Evolutionary conservation across 169 alveolate species (phyloP).

Genomic region (Eimeria zaria): DNA sequence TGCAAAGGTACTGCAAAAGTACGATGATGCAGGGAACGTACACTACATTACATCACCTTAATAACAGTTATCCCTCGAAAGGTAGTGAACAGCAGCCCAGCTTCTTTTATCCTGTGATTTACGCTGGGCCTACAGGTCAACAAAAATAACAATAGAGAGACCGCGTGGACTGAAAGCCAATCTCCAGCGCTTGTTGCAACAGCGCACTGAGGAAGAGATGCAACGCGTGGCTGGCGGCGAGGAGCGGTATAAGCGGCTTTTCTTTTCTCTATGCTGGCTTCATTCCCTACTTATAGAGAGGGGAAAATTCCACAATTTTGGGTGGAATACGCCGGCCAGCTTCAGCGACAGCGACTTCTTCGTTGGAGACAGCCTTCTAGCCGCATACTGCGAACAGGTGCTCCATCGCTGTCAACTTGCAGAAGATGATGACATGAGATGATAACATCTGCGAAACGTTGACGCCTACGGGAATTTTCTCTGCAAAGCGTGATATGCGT

Average conservation of each 20-base stretch:
- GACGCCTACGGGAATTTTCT: background rate
- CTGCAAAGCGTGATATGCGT: background rate
- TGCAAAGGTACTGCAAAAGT: constrained; percentile 92
- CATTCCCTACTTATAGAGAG: constrained; percentile 99
- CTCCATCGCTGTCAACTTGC: background rate
- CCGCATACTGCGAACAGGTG: constrained; percentile 94
- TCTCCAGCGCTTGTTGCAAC: constrained; percentile 94
- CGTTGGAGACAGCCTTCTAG: constrained; percentile 95
- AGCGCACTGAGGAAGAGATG: constrained; percentile 92
- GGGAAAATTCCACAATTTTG: constrained; percentile 98
- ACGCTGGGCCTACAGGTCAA: constrained; percentile 87
- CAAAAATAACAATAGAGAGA: constrained; percentile 97
- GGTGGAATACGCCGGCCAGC: constrained; percentile 98
- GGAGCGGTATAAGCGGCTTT: constrained; percentile 96
- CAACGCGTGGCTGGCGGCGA: constrained; percentile 95
- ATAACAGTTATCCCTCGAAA: background rate
- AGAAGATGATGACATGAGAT: background rate
- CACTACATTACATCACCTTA: background rate
- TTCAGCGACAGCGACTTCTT: constrained; percentile 99
- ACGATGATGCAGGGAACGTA: background rate
- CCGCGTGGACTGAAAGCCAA: constrained; percentile 96
- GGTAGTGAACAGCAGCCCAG: background rate
- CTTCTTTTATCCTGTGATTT: background rate
- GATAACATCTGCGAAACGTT: background rate
- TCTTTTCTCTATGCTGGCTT: constrained; percentile 97